Percentiles rank a stretch among this genome's conserved stretches.
These are phyloP conservation scores for Taxawa tesnikishii DNA, from an alignment of 2,329 filamentous ascomycete genomes.

Conservation along the genomic window DNA sequence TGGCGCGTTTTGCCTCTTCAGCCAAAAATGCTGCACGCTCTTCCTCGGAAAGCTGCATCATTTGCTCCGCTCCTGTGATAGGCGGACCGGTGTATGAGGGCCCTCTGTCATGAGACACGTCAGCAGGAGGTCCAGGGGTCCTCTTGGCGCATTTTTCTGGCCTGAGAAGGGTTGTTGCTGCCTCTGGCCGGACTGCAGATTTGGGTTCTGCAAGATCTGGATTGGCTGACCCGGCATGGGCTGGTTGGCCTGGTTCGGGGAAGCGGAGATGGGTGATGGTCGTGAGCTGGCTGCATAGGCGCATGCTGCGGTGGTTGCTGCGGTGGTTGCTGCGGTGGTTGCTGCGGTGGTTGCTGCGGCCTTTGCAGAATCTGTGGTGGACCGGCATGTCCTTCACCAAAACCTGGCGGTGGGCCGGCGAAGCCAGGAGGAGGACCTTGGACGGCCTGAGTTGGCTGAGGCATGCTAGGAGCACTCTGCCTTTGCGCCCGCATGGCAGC, in stretches of 20 bases:
- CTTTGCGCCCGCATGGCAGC: conserved; percentile 72
- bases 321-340: conserved; percentile 12
- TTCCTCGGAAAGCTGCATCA: conserved; percentile 67
- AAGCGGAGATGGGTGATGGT: conserved; percentile 19
- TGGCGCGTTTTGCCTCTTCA: conserved; percentile 88
- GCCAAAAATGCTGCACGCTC: conserved; percentile 74
- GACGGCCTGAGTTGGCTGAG: conserved; percentile 27
- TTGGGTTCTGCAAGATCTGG: conserved; percentile 72
- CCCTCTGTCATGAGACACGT: conserved; percentile 23
- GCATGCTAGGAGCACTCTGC: conserved; percentile 31
- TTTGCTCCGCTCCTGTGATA: conserved; percentile 58
- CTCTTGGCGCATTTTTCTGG: background rate
- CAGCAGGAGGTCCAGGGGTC: conserved; percentile 5
- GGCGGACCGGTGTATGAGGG: conserved; percentile 39
- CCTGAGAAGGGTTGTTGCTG: conserved; percentile 1
- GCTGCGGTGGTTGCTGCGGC: conserved; percentile 11
- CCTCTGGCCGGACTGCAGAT: conserved; percentile 18
- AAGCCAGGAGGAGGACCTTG: conserved; percentile 14
- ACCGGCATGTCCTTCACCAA: no score
- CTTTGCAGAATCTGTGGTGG: conserved; percentile 27
- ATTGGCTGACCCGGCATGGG: conserved; percentile 37
- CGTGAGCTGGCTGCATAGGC: conserved; percentile 13
- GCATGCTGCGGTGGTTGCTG: conserved; percentile 11
- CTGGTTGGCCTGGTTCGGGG: conserved; percentile 26
- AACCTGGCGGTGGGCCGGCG: conserved; percentile 27